Evolutionary conservation across 148 eudicot genomes (phyloP).

Genomic region (Drosera capensis): DNA sequence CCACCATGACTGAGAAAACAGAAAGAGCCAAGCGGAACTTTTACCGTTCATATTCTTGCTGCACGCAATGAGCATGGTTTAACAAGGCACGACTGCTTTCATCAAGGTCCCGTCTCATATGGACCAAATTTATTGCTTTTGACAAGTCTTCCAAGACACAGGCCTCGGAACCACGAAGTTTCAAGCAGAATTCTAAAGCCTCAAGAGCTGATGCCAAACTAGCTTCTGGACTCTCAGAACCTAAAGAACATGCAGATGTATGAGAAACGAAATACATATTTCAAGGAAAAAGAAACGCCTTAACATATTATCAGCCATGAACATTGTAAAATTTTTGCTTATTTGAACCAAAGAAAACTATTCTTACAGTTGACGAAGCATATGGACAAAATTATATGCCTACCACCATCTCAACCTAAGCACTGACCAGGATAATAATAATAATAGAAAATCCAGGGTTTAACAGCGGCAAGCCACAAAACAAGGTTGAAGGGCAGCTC

Average conservation of each 20-base stretch:
- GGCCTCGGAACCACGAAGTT: constrained; percentile 90
- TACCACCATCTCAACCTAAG: no score
- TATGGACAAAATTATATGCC: no score
- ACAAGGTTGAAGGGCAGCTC: no score
- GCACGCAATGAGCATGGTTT: constrained; percentile 73
- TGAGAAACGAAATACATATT: constrained; percentile 2
- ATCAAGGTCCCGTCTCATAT: constrained; percentile 75
- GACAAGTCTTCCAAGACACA: constrained; percentile 86
- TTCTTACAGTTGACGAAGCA: no score
- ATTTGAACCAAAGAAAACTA: no score
- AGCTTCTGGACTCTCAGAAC: constrained; percentile 70
- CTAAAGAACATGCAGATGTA: no score
- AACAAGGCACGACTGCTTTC: constrained; percentile 92
- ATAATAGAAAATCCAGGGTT: no score
- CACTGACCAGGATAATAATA: no score
- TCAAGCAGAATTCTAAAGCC: constrained; percentile 77
- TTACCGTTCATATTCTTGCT: constrained; percentile 88
- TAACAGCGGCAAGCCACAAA: no score
- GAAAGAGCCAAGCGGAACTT: not conserved
- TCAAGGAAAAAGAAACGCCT: not conserved
- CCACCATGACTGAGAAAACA: constrained; percentile 1
- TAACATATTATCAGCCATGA: not conserved
- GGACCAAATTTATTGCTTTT: constrained; percentile 87
- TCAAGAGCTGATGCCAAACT: constrained; percentile 84
- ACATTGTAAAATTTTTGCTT: no score